Evolutionary conservation across 1,139 yeast genomes (phyloP), one percentile per base, ranked within the genome.

Genomic region (Arxiozyma bovina): DNA sequence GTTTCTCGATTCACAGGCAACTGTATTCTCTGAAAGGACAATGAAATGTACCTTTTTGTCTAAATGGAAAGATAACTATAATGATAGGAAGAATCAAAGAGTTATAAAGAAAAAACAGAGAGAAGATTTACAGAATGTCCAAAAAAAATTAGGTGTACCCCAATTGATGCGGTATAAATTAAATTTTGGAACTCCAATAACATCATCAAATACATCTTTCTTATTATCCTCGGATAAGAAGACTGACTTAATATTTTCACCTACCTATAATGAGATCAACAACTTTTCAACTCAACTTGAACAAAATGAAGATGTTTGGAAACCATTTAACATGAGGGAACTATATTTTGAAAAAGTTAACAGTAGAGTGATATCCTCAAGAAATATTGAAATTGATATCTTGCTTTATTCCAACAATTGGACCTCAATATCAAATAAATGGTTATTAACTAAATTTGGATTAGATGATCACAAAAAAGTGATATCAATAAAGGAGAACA

Each of bases 1-100:
- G 1, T 63, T 74, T 0, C 63, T 78, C 46, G 77, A 79, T 43
- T 63, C 75, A 0, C 64, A 71, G 45, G 83, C 87, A 0, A 75
- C 70, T 20, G 43, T 59, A 1, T 61, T 69, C 48, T 66, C 72
- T 52, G 60, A 66, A 1, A 58, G 56, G 12, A 62, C 60, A 12
- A 54, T 75, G 34, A 73, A 70, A 54, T 62, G 58, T 60, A 59
- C 44, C 62, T 58, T 41, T 45, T 79, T 23, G 59, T 60, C 5
- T 25, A 56, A 5, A 57, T 68, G 57, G 80, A 77, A 1, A 47
- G 51, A 22, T 57, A 55, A 21, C 55, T 71, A 38, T 59, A 67
- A 52, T 53, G 55, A 12, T 68, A 69, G 53, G 66, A 65, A 42
- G 61, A 68, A 22, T 61, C 70, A 55, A 70, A 72, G 56, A 72